Conservation (phyloP, 1,284 basidiomycete genomes). For the Cryptococcus deneoformans region DNA sequence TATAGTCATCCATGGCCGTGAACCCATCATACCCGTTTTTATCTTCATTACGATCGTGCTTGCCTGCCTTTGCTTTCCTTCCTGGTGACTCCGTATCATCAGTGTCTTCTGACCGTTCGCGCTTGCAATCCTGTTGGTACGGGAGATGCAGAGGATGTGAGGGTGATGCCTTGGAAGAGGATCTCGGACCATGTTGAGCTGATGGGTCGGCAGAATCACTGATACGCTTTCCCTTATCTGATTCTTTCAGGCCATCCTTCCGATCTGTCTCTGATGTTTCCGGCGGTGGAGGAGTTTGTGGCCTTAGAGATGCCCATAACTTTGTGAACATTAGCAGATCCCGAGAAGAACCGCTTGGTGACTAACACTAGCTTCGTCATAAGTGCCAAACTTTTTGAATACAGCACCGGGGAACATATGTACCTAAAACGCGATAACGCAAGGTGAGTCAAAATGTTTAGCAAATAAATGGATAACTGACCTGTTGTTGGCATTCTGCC, state of each 20-base stretch:
- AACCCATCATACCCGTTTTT: neutral
- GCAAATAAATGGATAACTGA: slow-evolving; percentile 10
- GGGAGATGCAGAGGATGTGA: too few species aligned
- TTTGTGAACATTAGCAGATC: neutral
- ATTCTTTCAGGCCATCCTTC: too few species aligned
- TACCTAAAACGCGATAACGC: neutral
- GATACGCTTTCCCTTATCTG: too few species aligned
- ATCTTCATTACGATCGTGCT: neutral
- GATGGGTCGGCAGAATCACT: too few species aligned
- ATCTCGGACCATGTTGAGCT: too few species aligned
- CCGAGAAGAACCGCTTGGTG: neutral
- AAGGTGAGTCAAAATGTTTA: neutral
- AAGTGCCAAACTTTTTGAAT: slow-evolving; percentile 19
- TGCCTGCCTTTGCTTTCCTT: neutral
- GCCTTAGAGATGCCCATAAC: neutral
- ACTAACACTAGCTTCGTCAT: slow-evolving; percentile 23
- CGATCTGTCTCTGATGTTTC: too few species aligned
- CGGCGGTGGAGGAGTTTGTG: too few species aligned
- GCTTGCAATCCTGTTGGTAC: too few species aligned
- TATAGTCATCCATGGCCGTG: neutral
- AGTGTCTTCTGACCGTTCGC: neutral
- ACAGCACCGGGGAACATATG: slow-evolving; percentile 20
- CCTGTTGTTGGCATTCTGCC: slow-evolving; percentile 25
- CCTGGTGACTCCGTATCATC: neutral
- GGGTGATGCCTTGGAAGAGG: too few species aligned